Conservation (phyloP, 192 early-diverging fungal species). For the Spizellomyces sp. region DNA sequence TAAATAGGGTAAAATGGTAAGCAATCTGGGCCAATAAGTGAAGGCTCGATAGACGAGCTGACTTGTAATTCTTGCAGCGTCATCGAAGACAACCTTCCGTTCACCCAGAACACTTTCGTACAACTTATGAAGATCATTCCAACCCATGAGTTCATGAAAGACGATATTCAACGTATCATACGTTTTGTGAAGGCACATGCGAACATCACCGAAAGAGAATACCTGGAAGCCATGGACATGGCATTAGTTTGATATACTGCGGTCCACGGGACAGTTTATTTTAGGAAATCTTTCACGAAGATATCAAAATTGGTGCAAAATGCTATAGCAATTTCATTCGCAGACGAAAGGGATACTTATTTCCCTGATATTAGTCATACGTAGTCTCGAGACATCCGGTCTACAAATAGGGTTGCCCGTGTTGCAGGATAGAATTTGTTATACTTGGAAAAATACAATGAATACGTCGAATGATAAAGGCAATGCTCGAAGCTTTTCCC, state of each 20-base stretch:
- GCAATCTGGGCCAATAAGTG: neutral
- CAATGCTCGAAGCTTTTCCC: too few species aligned
- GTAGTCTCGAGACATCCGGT: too few species aligned
- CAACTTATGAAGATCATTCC: slow-evolving; percentile 56
- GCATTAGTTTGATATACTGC: neutral
- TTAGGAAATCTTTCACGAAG: too few species aligned
- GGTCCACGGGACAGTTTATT: neutral
- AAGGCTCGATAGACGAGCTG: neutral
- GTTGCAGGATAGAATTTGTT: too few species aligned
- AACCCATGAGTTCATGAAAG: slow-evolving; percentile 51
- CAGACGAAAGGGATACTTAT: too few species aligned
- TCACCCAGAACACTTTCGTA: slow-evolving; percentile 48
- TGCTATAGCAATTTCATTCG: too few species aligned
- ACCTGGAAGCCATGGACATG: slow-evolving; percentile 20
- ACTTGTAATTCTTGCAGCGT: neutral
- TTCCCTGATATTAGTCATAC: too few species aligned
- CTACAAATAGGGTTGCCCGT: too few species aligned
- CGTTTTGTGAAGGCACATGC: slow-evolving; percentile 54
- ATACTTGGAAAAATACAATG: too few species aligned
- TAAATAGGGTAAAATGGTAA: slow-evolving; percentile 51
- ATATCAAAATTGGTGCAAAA: too few species aligned
- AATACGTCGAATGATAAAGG: too few species aligned
- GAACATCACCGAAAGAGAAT: slow-evolving; percentile 51
- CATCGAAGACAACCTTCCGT: slow-evolving; percentile 17
- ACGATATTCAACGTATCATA: slow-evolving; percentile 60